Evolutionary conservation across 805 yeast species (phyloP).

Genomic region (Cyberlindnera petersonii): DNA sequence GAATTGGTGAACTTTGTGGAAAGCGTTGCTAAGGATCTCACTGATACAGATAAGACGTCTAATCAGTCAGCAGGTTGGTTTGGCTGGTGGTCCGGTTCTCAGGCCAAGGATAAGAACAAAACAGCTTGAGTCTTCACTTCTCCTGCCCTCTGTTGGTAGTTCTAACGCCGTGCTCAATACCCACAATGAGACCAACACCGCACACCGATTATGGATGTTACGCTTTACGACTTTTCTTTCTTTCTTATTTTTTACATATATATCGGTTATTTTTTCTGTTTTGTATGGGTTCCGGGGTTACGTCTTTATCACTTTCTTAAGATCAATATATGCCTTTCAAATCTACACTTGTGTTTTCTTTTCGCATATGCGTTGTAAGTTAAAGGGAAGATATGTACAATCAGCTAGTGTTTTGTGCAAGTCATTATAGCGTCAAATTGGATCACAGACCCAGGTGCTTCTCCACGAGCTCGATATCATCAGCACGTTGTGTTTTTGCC

Average conservation of each 20-base stretch:
- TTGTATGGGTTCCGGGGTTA: neutral
- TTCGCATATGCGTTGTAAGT: no score
- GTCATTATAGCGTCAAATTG: neutral
- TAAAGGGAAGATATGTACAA: no score
- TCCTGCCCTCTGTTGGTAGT: no score
- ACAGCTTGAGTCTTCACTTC: slow-evolving; percentile 7
- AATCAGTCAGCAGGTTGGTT: slow-evolving; percentile 12
- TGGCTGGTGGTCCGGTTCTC: slow-evolving; percentile 17
- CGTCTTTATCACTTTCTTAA: no score
- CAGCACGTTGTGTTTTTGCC: slow-evolving; percentile 18
- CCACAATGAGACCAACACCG: no score
- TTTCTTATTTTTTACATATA: neutral
- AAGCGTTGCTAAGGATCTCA: neutral
- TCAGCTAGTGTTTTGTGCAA: no score
- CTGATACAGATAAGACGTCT: neutral
- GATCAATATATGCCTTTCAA: slow-evolving; percentile 6
- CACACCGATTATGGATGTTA: no score
- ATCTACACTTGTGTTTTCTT: no score
- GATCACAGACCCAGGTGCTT: slow-evolving; percentile 22
- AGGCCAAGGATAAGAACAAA: slow-evolving; percentile 13
- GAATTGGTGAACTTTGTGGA: slow-evolving; percentile 21
- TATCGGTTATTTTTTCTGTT: neutral
- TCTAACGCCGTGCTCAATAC: no score
- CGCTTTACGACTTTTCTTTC: no score
- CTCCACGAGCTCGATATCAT: slow-evolving; percentile 23